Conservation (phyloP, 1,139 yeast genomes). For the Suhomyces yuchorum region DNA sequence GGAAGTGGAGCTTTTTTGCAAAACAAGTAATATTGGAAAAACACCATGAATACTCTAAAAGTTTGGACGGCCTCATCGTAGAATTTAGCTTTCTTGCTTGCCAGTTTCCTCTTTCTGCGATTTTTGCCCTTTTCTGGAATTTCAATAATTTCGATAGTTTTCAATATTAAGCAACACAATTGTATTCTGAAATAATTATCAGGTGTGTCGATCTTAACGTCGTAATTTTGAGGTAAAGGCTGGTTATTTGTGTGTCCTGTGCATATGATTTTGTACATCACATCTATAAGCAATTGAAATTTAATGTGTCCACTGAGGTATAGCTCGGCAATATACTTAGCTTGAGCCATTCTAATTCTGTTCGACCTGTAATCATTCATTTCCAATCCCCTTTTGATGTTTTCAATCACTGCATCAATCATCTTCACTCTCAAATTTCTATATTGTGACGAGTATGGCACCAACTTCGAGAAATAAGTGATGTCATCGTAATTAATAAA, state of each 20-base stretch:
- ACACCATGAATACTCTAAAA: slow-evolving; percentile 52
- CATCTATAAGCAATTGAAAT: slow-evolving; percentile 49
- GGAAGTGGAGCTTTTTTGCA: slow-evolving; percentile 70
- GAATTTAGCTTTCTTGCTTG: background rate
- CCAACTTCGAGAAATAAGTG: slow-evolving; percentile 49
- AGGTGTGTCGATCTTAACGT: slow-evolving; percentile 56
- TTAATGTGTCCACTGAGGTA: slow-evolving; percentile 52
- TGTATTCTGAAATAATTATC: slow-evolving; percentile 74
- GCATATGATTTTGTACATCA: slow-evolving; percentile 61
- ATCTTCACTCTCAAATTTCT: slow-evolving; percentile 43
- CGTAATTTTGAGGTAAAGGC: slow-evolving; percentile 51
- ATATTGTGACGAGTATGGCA: slow-evolving; percentile 34
- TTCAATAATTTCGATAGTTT: slow-evolving; percentile 14
- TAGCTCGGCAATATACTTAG: slow-evolving; percentile 61
- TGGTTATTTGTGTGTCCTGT: slow-evolving; percentile 69
- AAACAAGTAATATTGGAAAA: slow-evolving; percentile 74
- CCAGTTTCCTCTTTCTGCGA: background rate
- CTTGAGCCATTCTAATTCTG: slow-evolving; percentile 63
- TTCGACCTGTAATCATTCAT: slow-evolving; percentile 59
- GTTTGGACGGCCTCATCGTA: background rate
- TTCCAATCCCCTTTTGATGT: slow-evolving; percentile 67
- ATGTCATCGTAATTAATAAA: slow-evolving; percentile 60
- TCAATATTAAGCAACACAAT: slow-evolving; percentile 41
- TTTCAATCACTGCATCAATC: slow-evolving; percentile 69
- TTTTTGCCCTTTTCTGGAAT: background rate